These are phyloP conservation scores for Salix brachista DNA, from an alignment of 345 rosid species.

Conservation along the genomic window DNA sequence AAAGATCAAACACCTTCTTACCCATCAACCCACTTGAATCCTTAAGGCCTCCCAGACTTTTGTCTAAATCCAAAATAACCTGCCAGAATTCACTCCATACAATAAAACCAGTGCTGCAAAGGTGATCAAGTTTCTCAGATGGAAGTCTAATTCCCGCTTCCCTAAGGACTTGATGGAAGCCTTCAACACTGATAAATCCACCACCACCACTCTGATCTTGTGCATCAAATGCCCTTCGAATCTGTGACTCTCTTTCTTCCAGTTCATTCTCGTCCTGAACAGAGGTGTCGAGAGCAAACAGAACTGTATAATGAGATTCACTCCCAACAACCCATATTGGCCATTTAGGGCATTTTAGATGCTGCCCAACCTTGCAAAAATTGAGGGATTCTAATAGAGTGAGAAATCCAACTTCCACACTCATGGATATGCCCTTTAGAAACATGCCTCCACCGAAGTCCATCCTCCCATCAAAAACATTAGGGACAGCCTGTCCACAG, in stretches of 20 bases:
- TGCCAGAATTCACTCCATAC: slow-evolving; percentile 99
- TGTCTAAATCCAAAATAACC: slow-evolving; percentile 74
- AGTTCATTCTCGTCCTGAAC: slow-evolving; percentile 95
- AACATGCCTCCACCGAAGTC: slow-evolving; percentile 97
- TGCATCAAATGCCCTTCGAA: slow-evolving; percentile 84
- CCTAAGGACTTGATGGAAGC: slow-evolving; percentile 76
- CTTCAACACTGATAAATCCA: slow-evolving; percentile 94
- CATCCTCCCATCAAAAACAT: slow-evolving; percentile 94
- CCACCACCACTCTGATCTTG: slow-evolving; percentile 99
- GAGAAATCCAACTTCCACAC: slow-evolving; percentile 93
- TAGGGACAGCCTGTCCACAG: slow-evolving; percentile 94
- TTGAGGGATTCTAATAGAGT: slow-evolving; percentile 91
- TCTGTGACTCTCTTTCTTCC: slow-evolving; percentile 85
- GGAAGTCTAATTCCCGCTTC: slow-evolving; percentile 65
- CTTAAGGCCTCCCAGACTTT: slow-evolving; percentile 72
- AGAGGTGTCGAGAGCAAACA: slow-evolving; percentile 77
- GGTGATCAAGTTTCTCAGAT: slow-evolving; percentile 58
- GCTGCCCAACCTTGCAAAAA: slow-evolving; percentile 93
- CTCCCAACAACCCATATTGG: slow-evolving; percentile 99
- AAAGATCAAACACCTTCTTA: slow-evolving; percentile 86
- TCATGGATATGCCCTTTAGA: slow-evolving; percentile 73
- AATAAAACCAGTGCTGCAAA: slow-evolving; percentile 72
- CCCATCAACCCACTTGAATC: slow-evolving; percentile 95
- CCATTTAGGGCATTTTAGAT: slow-evolving; percentile 89
- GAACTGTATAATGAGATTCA: slow-evolving; percentile 94